Percentiles rank a stretch among this genome's conserved stretches.
Conservation (phyloP, 768 basidiomycete genomes). For the Coprinopsis marcescibilis region DNA sequence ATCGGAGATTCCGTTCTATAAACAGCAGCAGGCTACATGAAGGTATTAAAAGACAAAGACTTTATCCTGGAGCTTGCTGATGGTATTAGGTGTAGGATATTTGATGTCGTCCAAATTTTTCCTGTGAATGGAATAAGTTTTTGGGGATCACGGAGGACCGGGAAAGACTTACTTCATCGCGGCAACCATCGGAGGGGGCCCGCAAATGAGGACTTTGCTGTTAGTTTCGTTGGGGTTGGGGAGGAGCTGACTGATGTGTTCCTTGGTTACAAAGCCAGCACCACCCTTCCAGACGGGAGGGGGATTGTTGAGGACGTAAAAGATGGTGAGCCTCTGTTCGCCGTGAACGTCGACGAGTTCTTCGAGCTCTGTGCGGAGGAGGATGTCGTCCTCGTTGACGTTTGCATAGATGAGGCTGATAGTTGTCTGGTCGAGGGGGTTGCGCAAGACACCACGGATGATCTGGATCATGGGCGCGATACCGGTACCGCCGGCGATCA, state of each 20-base stretch:
- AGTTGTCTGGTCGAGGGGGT: conserved; percentile 78
- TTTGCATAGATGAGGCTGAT: conserved; percentile 95
- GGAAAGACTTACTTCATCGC: conserved; percentile 43
- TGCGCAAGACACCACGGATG: conserved; percentile 88
- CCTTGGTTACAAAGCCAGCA: conserved; percentile 88
- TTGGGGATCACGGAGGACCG: conserved; percentile 2
- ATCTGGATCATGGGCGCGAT: conserved; percentile 99
- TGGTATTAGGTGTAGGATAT: conserved; percentile 80
- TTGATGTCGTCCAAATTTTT: conserved; percentile 85
- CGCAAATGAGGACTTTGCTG: conserved; percentile 86
- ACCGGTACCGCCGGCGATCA: conserved; percentile 98
- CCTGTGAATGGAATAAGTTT: conserved; percentile 33
- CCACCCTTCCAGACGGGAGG: conserved; percentile 84
- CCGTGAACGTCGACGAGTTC: conserved; percentile 55
- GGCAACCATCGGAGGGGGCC: conserved; percentile 52
- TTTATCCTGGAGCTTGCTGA: conserved; percentile 92
- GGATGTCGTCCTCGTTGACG: conserved; percentile 87
- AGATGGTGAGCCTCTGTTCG: conserved; percentile 60
- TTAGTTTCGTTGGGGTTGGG: conserved; percentile 55
- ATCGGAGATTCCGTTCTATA: neutral
- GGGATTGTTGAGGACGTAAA: conserved; percentile 93
- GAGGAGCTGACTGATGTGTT: conserved; percentile 80
- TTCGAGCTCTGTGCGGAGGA: conserved; percentile 85
- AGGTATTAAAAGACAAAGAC: conserved; percentile 28
- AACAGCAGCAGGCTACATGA: neutral